These are phyloP conservation scores for Actinomortierella ambigua DNA, from an alignment of 371 early-diverging fungal species.

Conservation along the genomic window DNA sequence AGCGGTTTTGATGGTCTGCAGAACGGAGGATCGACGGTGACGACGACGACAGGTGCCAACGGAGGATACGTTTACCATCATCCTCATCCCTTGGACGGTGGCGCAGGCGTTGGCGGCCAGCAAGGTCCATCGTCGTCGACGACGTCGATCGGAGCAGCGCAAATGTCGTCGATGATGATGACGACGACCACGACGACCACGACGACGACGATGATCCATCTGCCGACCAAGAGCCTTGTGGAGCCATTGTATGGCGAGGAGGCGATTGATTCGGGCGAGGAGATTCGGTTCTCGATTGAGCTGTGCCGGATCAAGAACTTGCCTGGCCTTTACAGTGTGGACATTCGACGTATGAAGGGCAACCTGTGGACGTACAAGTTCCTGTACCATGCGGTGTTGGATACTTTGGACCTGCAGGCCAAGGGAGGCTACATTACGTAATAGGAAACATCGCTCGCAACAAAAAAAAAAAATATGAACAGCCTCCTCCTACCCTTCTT, in stretches of 20 bases:
- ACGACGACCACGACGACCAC: slow-evolving; percentile 40
- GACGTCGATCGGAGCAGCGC: slow-evolving; percentile 1
- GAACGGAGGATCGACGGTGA: slow-evolving; percentile 4
- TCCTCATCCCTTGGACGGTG: background rate
- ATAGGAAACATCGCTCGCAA: too few species aligned
- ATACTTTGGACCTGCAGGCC: slow-evolving; percentile 59
- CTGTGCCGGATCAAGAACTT: slow-evolving; percentile 90
- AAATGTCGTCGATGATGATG: slow-evolving; percentile 25
- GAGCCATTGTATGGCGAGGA: slow-evolving; percentile 93
- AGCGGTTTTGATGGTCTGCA: background rate
- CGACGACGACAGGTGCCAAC: too few species aligned
- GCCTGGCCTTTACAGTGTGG: slow-evolving; percentile 88
- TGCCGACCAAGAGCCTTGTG: slow-evolving; percentile 14
- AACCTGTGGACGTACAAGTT: slow-evolving; percentile 94
- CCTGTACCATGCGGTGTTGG: slow-evolving; percentile 77
- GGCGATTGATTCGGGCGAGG: slow-evolving; percentile 82
- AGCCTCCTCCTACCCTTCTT: too few species aligned
- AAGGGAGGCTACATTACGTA: slow-evolving; percentile 51
- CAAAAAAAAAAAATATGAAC: too few species aligned
- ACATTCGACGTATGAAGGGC: slow-evolving; percentile 88
- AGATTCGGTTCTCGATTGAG: slow-evolving; percentile 85
- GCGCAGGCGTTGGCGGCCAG: background rate
- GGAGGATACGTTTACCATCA: background rate
- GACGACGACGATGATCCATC: slow-evolving; percentile 9
- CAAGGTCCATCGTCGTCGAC: background rate